Conservation (phyloP, 2,329 filamentous ascomycete genomes). For the Thermothelomyces thermophilus region DNA sequence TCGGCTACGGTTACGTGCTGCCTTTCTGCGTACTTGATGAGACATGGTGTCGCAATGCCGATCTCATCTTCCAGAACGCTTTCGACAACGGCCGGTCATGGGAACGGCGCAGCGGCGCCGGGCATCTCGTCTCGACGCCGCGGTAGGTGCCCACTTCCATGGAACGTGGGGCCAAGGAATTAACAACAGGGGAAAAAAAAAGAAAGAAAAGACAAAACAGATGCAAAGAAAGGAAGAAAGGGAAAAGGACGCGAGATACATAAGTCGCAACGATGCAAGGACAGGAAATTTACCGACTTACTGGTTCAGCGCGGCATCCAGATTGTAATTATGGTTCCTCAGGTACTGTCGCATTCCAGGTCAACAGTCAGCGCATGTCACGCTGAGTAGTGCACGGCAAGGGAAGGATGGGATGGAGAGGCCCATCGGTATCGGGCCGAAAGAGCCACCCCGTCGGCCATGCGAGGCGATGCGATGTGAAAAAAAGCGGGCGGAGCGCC, state of each 20-base stretch:
- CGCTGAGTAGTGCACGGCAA: conserved; percentile 19
- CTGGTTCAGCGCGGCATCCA: conserved; percentile 50
- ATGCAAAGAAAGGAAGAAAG: background rate
- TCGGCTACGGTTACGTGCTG: conserved; percentile 8
- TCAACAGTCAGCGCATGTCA: conserved; percentile 18
- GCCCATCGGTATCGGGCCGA: conserved; percentile 24
- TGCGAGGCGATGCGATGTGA: conserved; percentile 13
- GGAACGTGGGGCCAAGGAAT: background rate
- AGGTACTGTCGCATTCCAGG: conserved; percentile 36
- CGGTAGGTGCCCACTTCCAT: background rate
- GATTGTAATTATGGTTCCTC: conserved; percentile 42
- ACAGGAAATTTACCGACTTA: conserved; percentile 38
- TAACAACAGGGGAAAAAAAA: background rate
- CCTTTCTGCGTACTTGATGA: conserved; percentile 15
- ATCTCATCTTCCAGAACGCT: conserved; percentile 22
- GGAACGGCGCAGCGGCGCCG: no score
- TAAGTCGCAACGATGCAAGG: background rate
- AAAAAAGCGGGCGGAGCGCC: no score
- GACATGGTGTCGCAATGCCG: conserved; percentile 25
- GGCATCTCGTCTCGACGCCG: background rate
- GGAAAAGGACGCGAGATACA: background rate
- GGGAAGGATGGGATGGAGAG: conserved; percentile 13
- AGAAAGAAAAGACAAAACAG: background rate
- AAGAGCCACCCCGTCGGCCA: conserved; percentile 9
- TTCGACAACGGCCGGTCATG: conserved; percentile 7